Evolutionary conservation across 2,329 filamentous ascomycete species (phyloP), one percentile per base, ranked within the genome.

Genomic region (Botrytis pseudocinerea): DNA sequence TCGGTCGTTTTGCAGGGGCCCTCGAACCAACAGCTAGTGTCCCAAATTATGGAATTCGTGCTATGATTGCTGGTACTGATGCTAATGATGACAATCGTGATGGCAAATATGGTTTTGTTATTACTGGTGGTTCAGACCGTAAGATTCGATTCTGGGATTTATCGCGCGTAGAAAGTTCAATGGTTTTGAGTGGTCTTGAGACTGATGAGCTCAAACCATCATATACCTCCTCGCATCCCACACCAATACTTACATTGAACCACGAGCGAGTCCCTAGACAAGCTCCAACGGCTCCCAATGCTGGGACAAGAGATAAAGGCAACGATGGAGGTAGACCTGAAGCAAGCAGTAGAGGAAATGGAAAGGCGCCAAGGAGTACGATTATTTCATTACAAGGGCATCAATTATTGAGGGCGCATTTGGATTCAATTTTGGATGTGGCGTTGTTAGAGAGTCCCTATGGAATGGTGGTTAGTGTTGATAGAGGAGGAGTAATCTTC

Each of bases 61-160:
- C 93, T 5, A 90, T 97, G 83, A 85, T 90, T 0, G 88, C 93
- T 16, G 93, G 93, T 10, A 88, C 90, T 16, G 92, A 94, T 78
- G 85, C 87, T 8, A 87, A 89, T 38, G 90, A 94, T 69, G 90
- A 93, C 68, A 90, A 90, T 73, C 86, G 89, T 61, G 93, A 95
- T 64, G 87, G 92, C 6, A 91, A 92, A 73, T 91, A 94, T 78
- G 91, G 93, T 0, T 98, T 96, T 80, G 88, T 98, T 64, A 84
- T 99, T 54, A 96, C 94, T 0, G 95, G 92, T 28, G 95, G 95
- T 0, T 93, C 93, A 18, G 96, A 98, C 82, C 93, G 92, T 83
- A 96, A 93, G 82, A 88, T 99, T 28, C 90, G 96, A 16, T 98
- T 97, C 83, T 99, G 96, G 96, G 95, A 99, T 80, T 86, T 96